Percentiles rank a stretch among this genome's conserved stretches.
Conservation (phyloP, 2,329 filamentous ascomycete species). For the Cladosporium sp. region DNA sequence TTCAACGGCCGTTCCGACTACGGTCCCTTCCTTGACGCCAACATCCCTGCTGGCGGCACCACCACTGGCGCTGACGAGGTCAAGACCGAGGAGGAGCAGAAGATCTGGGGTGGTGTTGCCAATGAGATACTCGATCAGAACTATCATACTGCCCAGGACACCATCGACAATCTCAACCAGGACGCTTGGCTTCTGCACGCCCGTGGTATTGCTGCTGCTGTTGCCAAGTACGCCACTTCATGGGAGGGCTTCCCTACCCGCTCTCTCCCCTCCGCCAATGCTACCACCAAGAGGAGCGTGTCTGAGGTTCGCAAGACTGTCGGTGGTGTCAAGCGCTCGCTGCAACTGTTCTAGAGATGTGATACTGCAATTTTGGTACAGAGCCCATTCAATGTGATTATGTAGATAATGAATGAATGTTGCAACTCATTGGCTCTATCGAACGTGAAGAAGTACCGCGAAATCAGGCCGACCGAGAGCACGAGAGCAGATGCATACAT, state of each 20-base stretch:
- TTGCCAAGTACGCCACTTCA: slow-evolving; percentile 31
- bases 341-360: slow-evolving; percentile 2
- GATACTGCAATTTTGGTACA: too few species aligned
- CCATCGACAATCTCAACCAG: slow-evolving; percentile 30
- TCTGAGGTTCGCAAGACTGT: slow-evolving; percentile 12
- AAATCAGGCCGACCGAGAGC: too few species aligned
- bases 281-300: slow-evolving; percentile 11
- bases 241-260: slow-evolving; percentile 33
- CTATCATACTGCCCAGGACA: slow-evolving; percentile 35
- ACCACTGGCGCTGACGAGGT: slow-evolving; percentile 36
- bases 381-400: too few species aligned
- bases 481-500: too few species aligned
- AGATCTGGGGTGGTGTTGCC: slow-evolving; percentile 32
- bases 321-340: slow-evolving; percentile 7
- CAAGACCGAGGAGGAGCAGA: slow-evolving; percentile 35
- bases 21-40: slow-evolving; percentile 34
- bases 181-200: slow-evolving; percentile 37
- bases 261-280: background rate
- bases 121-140: slow-evolving; percentile 35
- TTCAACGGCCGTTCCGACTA: slow-evolving; percentile 39
- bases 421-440: too few species aligned
- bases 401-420: too few species aligned
- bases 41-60: slow-evolving; percentile 34
- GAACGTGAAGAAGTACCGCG: too few species aligned
- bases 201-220: slow-evolving; percentile 33